These are phyloP conservation scores for Penicillium maclennaniae DNA, from an alignment of 495 filamentous ascomycete genomes.

Conservation along the genomic window DNA sequence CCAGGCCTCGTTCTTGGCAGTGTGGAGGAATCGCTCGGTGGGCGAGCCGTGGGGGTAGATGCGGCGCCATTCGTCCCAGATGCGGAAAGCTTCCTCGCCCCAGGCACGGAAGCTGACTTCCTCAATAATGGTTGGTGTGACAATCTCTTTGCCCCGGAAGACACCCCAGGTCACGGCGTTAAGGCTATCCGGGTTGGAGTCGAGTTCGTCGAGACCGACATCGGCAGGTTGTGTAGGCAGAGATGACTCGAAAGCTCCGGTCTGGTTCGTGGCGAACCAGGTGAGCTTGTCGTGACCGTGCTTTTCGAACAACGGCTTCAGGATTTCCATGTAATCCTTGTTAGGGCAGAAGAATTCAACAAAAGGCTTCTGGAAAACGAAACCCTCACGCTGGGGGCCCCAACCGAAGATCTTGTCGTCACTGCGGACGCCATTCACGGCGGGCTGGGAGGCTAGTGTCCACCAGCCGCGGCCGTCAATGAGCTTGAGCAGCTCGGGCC, in stretches of 20 bases:
- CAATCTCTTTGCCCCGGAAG: constrained; percentile 94
- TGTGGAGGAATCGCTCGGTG: constrained; percentile 66
- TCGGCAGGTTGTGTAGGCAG: constrained; percentile 35
- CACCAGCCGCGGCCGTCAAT: constrained; percentile 78
- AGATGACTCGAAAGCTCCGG: constrained; percentile 67
- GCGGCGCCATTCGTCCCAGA: constrained; percentile 90
- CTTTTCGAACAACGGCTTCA: constrained; percentile 58
- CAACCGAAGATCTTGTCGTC: constrained; percentile 83
- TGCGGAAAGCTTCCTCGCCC: constrained; percentile 92
- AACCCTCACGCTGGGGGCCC: constrained; percentile 82
- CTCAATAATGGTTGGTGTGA: constrained; percentile 97
- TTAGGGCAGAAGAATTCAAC: constrained; percentile 88
- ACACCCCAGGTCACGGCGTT: constrained; percentile 97
- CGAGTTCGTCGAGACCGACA: constrained; percentile 32
- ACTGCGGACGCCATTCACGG: constrained; percentile 78
- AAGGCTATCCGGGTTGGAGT: constrained; percentile 51
- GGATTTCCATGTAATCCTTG: constrained; percentile 57
- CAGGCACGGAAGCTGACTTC: constrained; percentile 92
- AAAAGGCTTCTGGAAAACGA: constrained; percentile 97
- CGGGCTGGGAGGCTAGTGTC: constrained; percentile 95
- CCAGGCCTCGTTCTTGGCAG: constrained; percentile 67
- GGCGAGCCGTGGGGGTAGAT: constrained; percentile 67
- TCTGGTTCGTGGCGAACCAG: constrained; percentile 78
- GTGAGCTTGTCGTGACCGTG: constrained; percentile 62
- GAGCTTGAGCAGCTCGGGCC: constrained; percentile 64